These are phyloP conservation scores for Aplosporella prunicola DNA, from an alignment of 2,329 filamentous ascomycete genomes.

Conservation along the genomic window DNA sequence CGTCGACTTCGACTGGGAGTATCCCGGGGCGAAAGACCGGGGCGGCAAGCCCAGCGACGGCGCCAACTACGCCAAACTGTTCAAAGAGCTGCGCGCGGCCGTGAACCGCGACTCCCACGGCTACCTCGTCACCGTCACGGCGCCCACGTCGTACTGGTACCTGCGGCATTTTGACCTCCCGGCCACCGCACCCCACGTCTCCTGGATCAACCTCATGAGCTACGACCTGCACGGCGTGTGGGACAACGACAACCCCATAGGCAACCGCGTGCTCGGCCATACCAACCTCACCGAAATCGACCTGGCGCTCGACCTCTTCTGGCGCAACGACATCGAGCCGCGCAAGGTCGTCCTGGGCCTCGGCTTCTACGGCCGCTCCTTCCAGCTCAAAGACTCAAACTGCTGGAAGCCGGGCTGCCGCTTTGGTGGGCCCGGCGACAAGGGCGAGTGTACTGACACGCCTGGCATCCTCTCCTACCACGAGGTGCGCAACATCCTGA, in stretches of 20 bases:
- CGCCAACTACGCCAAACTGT: conserved; percentile 16
- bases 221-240: conserved; percentile 37
- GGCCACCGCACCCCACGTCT: conserved; percentile 20
- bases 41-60: conserved; percentile 28
- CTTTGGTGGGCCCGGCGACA: conserved; percentile 14
- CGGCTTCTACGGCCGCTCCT: conserved; percentile 38
- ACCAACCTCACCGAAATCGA: conserved; percentile 43
- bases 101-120: too few species aligned
- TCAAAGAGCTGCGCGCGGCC: conserved; percentile 18
- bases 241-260: conserved; percentile 26
- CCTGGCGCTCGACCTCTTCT: conserved; percentile 34
- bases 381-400: conserved; percentile 15
- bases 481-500: conserved; percentile 28
- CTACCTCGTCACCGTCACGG: conserved; percentile 19
- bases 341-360: conserved; percentile 36
- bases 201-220: conserved; percentile 39
- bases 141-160: conserved; percentile 21
- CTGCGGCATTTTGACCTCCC: conserved; percentile 20
- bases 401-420: conserved; percentile 18
- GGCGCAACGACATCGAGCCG: conserved; percentile 35
- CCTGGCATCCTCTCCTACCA: conserved; percentile 24
- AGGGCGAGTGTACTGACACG: conserved; percentile 22
- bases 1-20: conserved; percentile 41
- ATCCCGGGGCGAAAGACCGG: conserved; percentile 24
- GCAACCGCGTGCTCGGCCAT: conserved; percentile 28